A percentile compares a stretch with the other conserved stretches of the same genome.
Conservation (phyloP, 345 rosid species). For the Cochlearia excelsa region DNA sequence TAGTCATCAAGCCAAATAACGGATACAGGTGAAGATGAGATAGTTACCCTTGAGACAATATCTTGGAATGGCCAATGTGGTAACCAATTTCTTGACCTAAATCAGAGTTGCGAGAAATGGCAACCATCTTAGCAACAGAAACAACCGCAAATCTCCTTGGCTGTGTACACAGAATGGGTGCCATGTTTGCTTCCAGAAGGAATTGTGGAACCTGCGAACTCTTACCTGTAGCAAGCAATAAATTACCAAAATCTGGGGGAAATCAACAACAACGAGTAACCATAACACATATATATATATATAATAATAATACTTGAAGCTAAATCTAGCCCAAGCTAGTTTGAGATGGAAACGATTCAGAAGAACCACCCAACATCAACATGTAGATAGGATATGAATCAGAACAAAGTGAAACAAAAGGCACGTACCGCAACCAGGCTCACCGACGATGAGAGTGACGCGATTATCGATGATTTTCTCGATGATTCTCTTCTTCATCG, state of each 20-base stretch:
- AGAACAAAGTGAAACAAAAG: too few species aligned
- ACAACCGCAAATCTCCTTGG: constrained; percentile 97
- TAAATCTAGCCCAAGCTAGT: too few species aligned
- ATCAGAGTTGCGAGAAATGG: constrained; percentile 71
- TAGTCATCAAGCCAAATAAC: constrained; percentile 1
- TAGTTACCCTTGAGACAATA: constrained; percentile 53
- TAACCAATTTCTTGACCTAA: constrained; percentile 88
- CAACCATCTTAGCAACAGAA: constrained; percentile 93
- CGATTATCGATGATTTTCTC: constrained; percentile 84
- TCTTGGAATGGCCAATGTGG: constrained; percentile 87
- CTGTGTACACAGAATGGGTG: constrained; percentile 80
- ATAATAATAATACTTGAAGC: too few species aligned
- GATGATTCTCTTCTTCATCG: constrained; percentile 60
- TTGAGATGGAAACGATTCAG: too few species aligned
- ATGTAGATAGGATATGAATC: too few species aligned
- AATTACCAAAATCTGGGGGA: background rate
- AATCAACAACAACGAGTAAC: constrained; percentile 1
- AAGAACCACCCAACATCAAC: too few species aligned
- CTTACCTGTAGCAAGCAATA: constrained; percentile 53
- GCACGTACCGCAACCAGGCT: constrained; percentile 83
- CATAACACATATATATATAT: background rate
- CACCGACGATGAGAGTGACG: constrained; percentile 94
- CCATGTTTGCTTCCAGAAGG: constrained; percentile 64
- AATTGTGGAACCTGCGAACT: constrained; percentile 97
- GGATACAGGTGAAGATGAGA: too few species aligned